Evolutionary conservation across 148 eudicot species (phyloP).

Genomic region (Oxyria digyna): DNA sequence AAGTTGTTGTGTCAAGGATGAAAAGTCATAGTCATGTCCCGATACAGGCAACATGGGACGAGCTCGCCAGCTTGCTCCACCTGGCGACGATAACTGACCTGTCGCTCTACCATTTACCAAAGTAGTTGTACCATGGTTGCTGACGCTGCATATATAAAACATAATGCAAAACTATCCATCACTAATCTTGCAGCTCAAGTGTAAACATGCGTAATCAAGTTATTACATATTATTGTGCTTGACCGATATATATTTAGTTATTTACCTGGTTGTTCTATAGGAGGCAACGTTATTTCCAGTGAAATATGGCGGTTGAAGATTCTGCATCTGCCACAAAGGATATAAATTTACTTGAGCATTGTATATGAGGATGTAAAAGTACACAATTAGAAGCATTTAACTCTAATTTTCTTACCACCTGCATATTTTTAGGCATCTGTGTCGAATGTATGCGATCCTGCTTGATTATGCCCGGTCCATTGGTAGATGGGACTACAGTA

Average conservation of each 20-base stretch:
- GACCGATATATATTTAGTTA: too few relatives aligned
- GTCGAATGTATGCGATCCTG: not conserved
- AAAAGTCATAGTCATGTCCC: slow-evolving; percentile 61
- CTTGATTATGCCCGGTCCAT: too few relatives aligned
- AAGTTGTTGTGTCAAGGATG: slow-evolving; percentile 47
- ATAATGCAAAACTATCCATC: not conserved
- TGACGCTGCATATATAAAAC: not conserved
- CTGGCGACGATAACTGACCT: not conserved
- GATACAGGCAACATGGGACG: slow-evolving; percentile 26
- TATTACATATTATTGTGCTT: too few relatives aligned
- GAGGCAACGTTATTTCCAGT: slow-evolving; percentile 9
- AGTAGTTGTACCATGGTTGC: not conserved
- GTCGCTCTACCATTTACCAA: slow-evolving; percentile 12
- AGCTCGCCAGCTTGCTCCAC: slow-evolving; percentile 12
- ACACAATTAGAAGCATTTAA: too few relatives aligned
- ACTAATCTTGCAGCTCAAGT: too few relatives aligned
- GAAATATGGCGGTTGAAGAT: slow-evolving; percentile 17
- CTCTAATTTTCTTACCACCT: not conserved
- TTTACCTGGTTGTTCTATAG: slow-evolving; percentile 34
- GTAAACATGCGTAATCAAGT: too few relatives aligned
- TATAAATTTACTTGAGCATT: too few relatives aligned
- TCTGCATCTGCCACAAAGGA: slow-evolving; percentile 36
- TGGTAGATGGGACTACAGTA: too few relatives aligned
- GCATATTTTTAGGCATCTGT: not conserved
- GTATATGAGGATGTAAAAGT: too few relatives aligned